Evolutionary conservation across 129 eudicot species (phyloP).

Genomic region (Solidago caesia): DNA sequence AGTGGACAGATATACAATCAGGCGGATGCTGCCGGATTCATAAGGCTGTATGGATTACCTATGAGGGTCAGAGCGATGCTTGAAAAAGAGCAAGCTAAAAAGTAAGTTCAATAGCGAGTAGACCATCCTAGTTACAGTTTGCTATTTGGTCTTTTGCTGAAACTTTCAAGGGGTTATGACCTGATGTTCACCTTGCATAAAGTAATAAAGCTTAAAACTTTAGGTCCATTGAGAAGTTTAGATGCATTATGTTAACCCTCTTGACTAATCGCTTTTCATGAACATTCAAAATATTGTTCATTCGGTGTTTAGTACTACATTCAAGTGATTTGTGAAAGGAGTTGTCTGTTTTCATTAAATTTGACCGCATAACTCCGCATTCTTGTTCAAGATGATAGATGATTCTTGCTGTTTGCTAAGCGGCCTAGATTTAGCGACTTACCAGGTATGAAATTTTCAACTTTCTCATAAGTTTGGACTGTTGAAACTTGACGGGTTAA

Average conservation of each 20-base stretch:
- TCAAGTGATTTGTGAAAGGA: too few relatives aligned
- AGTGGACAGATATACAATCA: slow-evolving; percentile 84
- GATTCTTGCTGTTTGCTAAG: too few relatives aligned
- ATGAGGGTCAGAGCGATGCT: slow-evolving; percentile 96
- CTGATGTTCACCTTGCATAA: too few relatives aligned
- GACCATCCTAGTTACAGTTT: background rate
- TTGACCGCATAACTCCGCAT: too few relatives aligned
- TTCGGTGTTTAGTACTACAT: too few relatives aligned
- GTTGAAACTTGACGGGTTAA: too few relatives aligned
- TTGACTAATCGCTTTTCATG: too few relatives aligned
- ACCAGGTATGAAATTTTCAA: too few relatives aligned
- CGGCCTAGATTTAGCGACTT: too few relatives aligned
- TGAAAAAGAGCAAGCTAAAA: slow-evolving; percentile 55
- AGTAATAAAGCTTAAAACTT: background rate
- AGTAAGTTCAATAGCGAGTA: background rate
- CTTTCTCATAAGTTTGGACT: too few relatives aligned
- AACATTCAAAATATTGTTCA: background rate
- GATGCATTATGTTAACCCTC: background rate
- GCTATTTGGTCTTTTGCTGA: background rate
- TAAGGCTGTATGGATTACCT: slow-evolving; percentile 75
- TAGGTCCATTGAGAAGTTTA: background rate
- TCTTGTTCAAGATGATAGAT: too few relatives aligned
- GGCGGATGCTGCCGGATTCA: slow-evolving; percentile 98
- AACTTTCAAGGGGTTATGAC: background rate
- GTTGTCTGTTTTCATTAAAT: too few relatives aligned